Percentiles rank a stretch among this genome's conserved stretches.
Conservation (phyloP, 768 basidiomycete species). For the Pleurotus tuoliensis region DNA sequence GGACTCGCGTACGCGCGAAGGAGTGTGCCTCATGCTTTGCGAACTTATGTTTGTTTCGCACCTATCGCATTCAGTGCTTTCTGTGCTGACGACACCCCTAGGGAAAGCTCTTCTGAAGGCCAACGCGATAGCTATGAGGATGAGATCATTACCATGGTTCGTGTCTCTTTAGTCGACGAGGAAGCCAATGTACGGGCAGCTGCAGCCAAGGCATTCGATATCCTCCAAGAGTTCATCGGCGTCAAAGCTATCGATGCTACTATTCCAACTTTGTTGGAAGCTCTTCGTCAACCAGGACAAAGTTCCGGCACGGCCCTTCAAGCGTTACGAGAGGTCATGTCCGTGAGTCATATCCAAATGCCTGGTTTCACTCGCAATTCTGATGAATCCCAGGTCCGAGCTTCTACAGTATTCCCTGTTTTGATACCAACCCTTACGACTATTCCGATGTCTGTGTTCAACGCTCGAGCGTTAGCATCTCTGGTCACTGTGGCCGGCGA, state of each 20-base stretch:
- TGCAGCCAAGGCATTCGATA: slow-evolving; percentile 85
- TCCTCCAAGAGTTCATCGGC: slow-evolving; percentile 89
- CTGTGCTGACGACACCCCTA: slow-evolving; percentile 24
- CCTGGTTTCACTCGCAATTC: slow-evolving; percentile 1
- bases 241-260: slow-evolving; percentile 93
- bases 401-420: slow-evolving; percentile 94
- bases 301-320: slow-evolving; percentile 94
- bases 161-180: slow-evolving; percentile 83
- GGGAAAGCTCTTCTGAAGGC: slow-evolving; percentile 77
- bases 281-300: slow-evolving; percentile 88
- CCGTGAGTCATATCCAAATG: slow-evolving; percentile 42
- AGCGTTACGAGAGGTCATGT: slow-evolving; percentile 92
- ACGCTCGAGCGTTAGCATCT: slow-evolving; percentile 84
- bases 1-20: slow-evolving; percentile 68
- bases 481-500: slow-evolving; percentile 92
- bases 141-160: slow-evolving; percentile 82
- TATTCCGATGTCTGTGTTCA: slow-evolving; percentile 91
- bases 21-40: slow-evolving; percentile 82
- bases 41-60: slow-evolving; percentile 72
- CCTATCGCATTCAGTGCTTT: neutral
- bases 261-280: slow-evolving; percentile 91
- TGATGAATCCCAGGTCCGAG: slow-evolving; percentile 63
- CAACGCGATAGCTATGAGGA: slow-evolving; percentile 88
- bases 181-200: slow-evolving; percentile 83
- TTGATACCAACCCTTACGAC: slow-evolving; percentile 91